Evolutionary conservation across 2,329 filamentous ascomycete genomes (phyloP), one percentile per base, ranked within the genome.

Genomic region (Aspergillus terreus): DNA sequence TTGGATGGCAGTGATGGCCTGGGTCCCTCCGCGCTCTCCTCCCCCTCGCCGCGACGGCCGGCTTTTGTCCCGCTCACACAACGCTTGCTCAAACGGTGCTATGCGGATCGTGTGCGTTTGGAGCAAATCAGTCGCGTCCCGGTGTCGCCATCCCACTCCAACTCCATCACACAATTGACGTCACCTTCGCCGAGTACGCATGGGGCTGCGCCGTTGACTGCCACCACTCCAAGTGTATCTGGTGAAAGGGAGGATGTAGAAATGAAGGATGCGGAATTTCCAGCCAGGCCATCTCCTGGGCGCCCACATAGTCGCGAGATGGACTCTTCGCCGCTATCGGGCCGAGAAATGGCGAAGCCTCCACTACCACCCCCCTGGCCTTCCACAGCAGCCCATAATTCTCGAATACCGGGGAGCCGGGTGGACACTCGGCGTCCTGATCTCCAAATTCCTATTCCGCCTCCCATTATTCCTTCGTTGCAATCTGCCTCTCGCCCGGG

Each of bases 211-310:
- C 33, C 35, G 11, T 6, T 42, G 45, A 58, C 46, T 23, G 49
- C 42, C 33, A 62, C 36, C 17, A 49, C 44, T 44, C 52, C 49
- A 44, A 47, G 46, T 46, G 27, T 44, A 15, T 46, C 44, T 7
- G 44, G 53, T 21, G 54, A 64, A 9, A 55, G 53, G 10, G 61
- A 64, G 11, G 76, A 78, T 59, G 63, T 76, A 14, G 76, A 76
- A 47, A 79, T 78, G 77, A 73, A 72, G 54, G 76, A 79, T 54
- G 63, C 65, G 10, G 60, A 63, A 40, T 61, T 62, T 4, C 60
- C 61, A 12, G 60, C 60, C 14, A 62, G 59, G 14, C 42, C 41
- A 4, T 58, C 52, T 17, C 48, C 56, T 11, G 43, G 23, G 4
- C 57, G 60, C 41, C 55, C 60, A 15, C 58, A 57, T 45, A 46